These are phyloP conservation scores for Ceratocystiopsis brevicomis DNA, from an alignment of 2,329 filamentous ascomycete species.

Conservation along the genomic window DNA sequence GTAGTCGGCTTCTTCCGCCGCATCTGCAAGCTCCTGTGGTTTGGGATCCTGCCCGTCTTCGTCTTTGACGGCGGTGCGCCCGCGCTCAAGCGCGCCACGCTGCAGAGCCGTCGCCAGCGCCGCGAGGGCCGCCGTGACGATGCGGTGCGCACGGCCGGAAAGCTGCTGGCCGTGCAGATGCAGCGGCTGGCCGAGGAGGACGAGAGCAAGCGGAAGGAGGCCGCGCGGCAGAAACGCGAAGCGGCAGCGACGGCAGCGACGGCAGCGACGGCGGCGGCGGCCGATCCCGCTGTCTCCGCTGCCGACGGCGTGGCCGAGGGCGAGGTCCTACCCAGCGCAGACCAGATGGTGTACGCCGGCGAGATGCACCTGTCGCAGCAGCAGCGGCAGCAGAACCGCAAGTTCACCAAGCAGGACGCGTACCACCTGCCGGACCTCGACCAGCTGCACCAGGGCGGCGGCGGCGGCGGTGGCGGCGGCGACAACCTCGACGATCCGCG, in stretches of 20 bases:
- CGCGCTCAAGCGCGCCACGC: constrained; percentile 75
- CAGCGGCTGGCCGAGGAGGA: constrained; percentile 79
- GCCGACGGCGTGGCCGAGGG: constrained; percentile 33
- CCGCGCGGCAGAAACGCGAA: too few relatives aligned
- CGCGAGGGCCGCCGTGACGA: constrained; percentile 83
- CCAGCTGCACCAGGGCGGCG: constrained; percentile 20
- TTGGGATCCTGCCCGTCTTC: constrained; percentile 90
- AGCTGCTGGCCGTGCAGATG: constrained; percentile 85
- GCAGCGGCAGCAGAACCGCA: constrained; percentile 54
- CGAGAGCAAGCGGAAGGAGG: constrained; percentile 35
- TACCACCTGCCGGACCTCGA: constrained; percentile 87
- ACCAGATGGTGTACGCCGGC: constrained; percentile 73
- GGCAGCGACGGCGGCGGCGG: constrained; percentile 18
- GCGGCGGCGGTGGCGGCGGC: constrained; percentile 70
- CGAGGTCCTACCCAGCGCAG: constrained; percentile 46
- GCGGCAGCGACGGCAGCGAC: constrained; percentile 16
- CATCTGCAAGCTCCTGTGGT: constrained; percentile 94
- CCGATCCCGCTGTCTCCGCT: constrained; percentile 12
- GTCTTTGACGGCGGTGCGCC: constrained; percentile 96
- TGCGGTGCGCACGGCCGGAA: constrained; percentile 78
- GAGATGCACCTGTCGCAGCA: constrained; percentile 64
- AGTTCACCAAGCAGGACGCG: constrained; percentile 79
- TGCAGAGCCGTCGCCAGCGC: constrained; percentile 56
- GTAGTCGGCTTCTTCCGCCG: constrained; percentile 95
- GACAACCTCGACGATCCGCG: constrained; percentile 79